A percentile compares a stretch with the other conserved stretches of the same genome.
Evolutionary conservation across 176 grass and related monocot genomes (phyloP).

Genomic region (Ananas comosus): DNA sequence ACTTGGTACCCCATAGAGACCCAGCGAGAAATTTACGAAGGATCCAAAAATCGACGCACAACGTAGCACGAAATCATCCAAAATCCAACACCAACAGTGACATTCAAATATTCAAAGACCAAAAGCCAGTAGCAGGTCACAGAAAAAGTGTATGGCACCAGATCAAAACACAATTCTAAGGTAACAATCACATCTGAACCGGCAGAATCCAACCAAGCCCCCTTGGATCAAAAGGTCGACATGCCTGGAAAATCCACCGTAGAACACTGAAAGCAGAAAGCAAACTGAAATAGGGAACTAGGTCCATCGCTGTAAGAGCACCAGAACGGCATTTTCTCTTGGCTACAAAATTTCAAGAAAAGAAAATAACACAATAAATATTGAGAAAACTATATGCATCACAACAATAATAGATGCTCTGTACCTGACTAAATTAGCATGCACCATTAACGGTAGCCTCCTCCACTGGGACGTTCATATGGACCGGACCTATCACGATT

Average conservation of each 20-base stretch:
- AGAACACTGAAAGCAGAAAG: slow-evolving; percentile 14
- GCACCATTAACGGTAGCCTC: slow-evolving; percentile 30
- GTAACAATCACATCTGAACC: slow-evolving; percentile 33
- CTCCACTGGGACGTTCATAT: slow-evolving; percentile 38
- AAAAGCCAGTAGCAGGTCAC: slow-evolving; percentile 29
- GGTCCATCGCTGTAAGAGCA: slow-evolving; percentile 14
- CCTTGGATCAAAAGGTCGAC: slow-evolving; percentile 8
- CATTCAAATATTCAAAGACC: slow-evolving; percentile 29
- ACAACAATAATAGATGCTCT: neutral
- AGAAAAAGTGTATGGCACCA: slow-evolving; percentile 18
- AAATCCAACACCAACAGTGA: slow-evolving; percentile 12
- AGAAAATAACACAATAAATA: slow-evolving; percentile 14
- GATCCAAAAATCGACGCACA: neutral
- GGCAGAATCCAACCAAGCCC: slow-evolving; percentile 25
- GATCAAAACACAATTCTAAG: slow-evolving; percentile 15
- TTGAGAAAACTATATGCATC: slow-evolving; percentile 6
- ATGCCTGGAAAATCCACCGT: slow-evolving; percentile 29
- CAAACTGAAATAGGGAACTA: slow-evolving; percentile 19
- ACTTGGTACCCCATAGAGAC: neutral
- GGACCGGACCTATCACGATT: slow-evolving; percentile 44
- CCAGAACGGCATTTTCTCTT: slow-evolving; percentile 17
- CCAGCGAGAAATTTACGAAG: slow-evolving; percentile 4
- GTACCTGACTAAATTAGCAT: slow-evolving; percentile 22
- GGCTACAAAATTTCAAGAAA: slow-evolving; percentile 22
- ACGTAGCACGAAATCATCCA: slow-evolving; percentile 8